Evolutionary conservation across 176 grass and related monocot species (phyloP).

Genomic region (Oryza longistaminata): DNA sequence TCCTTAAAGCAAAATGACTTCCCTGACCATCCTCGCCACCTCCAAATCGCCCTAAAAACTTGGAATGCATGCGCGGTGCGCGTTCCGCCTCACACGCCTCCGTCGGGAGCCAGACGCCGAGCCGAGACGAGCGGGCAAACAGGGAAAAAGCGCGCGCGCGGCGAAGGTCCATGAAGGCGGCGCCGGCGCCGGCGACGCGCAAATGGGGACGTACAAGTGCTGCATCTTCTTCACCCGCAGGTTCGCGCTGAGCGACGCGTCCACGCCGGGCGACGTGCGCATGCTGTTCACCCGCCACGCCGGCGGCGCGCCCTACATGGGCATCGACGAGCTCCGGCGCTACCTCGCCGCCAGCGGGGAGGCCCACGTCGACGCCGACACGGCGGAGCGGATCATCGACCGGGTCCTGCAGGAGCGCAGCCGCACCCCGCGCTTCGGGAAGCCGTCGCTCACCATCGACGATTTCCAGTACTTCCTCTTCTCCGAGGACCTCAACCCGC

Average conservation of each 20-base stretch:
- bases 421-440: slow-evolving; percentile 50
- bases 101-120: slow-evolving; percentile 34
- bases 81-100: slow-evolving; percentile 35
- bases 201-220: slow-evolving; percentile 73
- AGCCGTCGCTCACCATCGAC: slow-evolving; percentile 56
- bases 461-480: slow-evolving; percentile 80
- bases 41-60: slow-evolving; percentile 40
- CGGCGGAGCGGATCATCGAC: slow-evolving; percentile 57
- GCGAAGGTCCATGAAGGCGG: slow-evolving; percentile 29
- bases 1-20: no score
- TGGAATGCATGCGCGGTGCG: slow-evolving; percentile 17
- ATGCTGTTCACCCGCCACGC: slow-evolving; percentile 51
- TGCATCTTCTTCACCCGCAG: slow-evolving; percentile 88
- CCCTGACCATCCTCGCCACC: neutral
- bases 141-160: neutral
- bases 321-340: slow-evolving; percentile 57
- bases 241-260: slow-evolving; percentile 57
- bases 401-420: slow-evolving; percentile 55
- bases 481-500: slow-evolving; percentile 79
- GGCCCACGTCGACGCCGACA: slow-evolving; percentile 21
- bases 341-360: slow-evolving; percentile 53
- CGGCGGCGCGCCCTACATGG: slow-evolving; percentile 61
- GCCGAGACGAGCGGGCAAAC: slow-evolving; percentile 1
- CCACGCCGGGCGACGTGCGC: slow-evolving; percentile 66
- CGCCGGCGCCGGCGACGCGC: neutral